These are phyloP conservation scores for Fusarium floridanum DNA, from an alignment of 2,329 filamentous ascomycete species.

Conservation along the genomic window DNA sequence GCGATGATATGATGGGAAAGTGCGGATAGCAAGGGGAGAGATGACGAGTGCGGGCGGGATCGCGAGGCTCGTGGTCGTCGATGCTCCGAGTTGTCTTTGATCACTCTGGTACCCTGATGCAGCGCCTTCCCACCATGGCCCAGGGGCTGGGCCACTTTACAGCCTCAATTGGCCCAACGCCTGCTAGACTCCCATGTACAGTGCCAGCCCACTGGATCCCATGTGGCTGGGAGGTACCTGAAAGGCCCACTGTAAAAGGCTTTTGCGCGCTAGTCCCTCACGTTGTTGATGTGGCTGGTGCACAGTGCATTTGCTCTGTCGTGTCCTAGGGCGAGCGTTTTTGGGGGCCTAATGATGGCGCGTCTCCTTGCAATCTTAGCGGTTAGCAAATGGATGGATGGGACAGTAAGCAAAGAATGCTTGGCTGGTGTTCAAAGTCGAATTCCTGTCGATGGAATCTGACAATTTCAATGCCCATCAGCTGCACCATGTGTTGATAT, in stretches of 20 bases:
- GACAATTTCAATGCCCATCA: background rate
- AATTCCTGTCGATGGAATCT: background rate
- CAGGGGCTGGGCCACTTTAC: conserved; percentile 39
- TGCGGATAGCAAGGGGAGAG: conserved; percentile 6
- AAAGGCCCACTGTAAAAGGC: conserved; percentile 32
- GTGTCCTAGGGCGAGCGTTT: background rate
- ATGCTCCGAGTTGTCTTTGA: conserved; percentile 29
- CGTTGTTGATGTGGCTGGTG: conserved; percentile 40
- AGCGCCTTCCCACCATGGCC: conserved; percentile 37
- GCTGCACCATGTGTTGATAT: background rate
- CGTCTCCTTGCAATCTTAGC: background rate
- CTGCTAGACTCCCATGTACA: conserved; percentile 40
- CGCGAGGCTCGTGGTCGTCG: conserved; percentile 30
- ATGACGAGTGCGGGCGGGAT: conserved; percentile 22
- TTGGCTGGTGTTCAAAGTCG: background rate
- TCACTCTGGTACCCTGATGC: conserved; percentile 26
- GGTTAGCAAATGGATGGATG: background rate
- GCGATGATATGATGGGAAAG: conserved; percentile 20
- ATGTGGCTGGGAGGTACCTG: conserved; percentile 43
- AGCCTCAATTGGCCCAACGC: conserved; percentile 40
- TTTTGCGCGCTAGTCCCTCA: conserved; percentile 29
- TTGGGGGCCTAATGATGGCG: conserved; percentile 3
- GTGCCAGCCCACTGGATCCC: conserved; percentile 34
- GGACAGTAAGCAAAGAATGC: background rate
- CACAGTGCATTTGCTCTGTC: conserved; percentile 22